Evolutionary conservation across 441 rosid genomes (phyloP).

Genomic region (Adansonia madagascariensis): DNA sequence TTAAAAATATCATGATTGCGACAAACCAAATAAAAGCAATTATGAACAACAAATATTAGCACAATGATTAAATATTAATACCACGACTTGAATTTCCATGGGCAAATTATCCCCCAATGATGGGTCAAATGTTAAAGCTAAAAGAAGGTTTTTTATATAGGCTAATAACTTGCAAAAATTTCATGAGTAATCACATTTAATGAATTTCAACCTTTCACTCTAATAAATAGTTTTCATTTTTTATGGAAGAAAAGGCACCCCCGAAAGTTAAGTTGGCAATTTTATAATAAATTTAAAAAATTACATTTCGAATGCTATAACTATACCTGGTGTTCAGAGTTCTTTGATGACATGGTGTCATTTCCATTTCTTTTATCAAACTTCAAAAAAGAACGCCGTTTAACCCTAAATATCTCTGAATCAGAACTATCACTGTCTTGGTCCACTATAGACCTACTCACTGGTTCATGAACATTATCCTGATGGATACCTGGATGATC

Average conservation of each 20-base stretch:
- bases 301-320: background rate
- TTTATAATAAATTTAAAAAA: background rate
- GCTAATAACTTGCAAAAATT: background rate
- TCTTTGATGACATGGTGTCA: conserved; percentile 40
- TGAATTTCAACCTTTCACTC: background rate
- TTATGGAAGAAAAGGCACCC: background rate
- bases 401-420: conserved; percentile 81
- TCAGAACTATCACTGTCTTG: conserved; percentile 83
- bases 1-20: too few species aligned
- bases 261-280: background rate
- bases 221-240: background rate
- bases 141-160: background rate
- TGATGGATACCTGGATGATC: conserved; percentile 30
- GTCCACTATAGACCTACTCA: conserved; percentile 37
- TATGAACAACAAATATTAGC: background rate
- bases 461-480: conserved; percentile 32
- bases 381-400: conserved; percentile 76
- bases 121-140: background rate
- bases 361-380: conserved; percentile 54
- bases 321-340: conserved; percentile 58
- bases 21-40: too few species aligned
- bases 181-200: too few species aligned
- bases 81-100: background rate
- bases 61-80: background rate
- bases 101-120: background rate